Percentiles rank a stretch among this genome's conserved stretches.
These are phyloP conservation scores for Ormosia emarginata DNA, from an alignment of 306 rosid species.

Conservation along the genomic window DNA sequence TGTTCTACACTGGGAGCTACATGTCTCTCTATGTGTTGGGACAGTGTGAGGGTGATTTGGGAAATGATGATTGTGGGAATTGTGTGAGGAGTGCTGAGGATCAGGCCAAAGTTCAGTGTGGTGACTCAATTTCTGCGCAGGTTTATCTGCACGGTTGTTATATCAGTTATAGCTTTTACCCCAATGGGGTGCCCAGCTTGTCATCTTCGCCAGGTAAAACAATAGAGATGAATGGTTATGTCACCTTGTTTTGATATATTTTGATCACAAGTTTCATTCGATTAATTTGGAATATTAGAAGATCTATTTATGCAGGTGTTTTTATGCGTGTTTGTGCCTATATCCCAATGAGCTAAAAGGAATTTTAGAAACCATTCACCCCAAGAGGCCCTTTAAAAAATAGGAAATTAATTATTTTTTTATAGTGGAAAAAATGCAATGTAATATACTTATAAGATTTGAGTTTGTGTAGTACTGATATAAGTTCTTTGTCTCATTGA, in stretches of 20 bases:
- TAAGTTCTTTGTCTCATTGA: not conserved
- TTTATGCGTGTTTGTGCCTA: not conserved
- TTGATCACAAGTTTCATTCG: too few relatives aligned
- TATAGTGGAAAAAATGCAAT: not conserved
- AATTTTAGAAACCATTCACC: not conserved
- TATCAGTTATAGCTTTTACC: constrained; percentile 74
- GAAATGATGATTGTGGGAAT: constrained; percentile 54
- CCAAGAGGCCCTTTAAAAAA: too few relatives aligned
- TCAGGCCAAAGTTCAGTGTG: constrained; percentile 46
- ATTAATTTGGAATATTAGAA: too few relatives aligned
- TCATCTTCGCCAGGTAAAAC: constrained; percentile 53
- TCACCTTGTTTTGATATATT: too few relatives aligned
- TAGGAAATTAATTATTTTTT: not conserved
- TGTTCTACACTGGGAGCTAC: constrained; percentile 73
- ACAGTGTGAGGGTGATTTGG: constrained; percentile 82
- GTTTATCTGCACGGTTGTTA: constrained; percentile 72
- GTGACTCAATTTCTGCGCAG: constrained; percentile 64
- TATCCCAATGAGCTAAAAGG: not conserved
- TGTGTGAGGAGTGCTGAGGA: constrained; percentile 69
- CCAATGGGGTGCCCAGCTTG: constrained; percentile 56
- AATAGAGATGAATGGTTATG: not conserved
- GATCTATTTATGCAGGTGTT: not conserved
- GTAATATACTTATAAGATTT: not conserved
- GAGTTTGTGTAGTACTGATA: not conserved
- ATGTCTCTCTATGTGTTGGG: constrained; percentile 73